Evolutionary conservation across 192 early-diverging fungal genomes (phyloP).

Genomic region (Dissophora ornata): DNA sequence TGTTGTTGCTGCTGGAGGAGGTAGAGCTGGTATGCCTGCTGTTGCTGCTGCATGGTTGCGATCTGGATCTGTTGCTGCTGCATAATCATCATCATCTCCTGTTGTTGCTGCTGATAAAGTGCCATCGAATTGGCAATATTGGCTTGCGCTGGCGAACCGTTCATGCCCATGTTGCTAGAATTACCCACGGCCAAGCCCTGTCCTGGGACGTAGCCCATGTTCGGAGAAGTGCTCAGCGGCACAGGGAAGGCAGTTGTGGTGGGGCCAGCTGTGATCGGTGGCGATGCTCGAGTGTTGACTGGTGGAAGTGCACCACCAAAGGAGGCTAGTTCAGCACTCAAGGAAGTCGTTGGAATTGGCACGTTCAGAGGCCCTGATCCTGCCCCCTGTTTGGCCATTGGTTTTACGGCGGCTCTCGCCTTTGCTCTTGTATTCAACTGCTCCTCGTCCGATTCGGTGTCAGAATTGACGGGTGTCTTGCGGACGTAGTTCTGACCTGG

Average conservation of each 20-base stretch:
- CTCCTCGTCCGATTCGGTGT: slow-evolving; percentile 45
- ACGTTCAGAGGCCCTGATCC: not conserved
- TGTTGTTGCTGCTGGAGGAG: slow-evolving; percentile 48
- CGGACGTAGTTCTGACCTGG: slow-evolving; percentile 51
- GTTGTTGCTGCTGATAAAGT: slow-evolving; percentile 47
- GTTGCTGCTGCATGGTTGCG: slow-evolving; percentile 52
- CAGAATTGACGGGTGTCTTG: slow-evolving; percentile 43
- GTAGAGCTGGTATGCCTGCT: slow-evolving; percentile 38
- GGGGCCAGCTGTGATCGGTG: too few species aligned
- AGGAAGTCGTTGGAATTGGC: not conserved
- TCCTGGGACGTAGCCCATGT: not conserved
- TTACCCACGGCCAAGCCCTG: slow-evolving; percentile 12
- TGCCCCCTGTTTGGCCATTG: not conserved
- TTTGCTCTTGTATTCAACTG: not conserved
- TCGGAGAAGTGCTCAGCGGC: not conserved
- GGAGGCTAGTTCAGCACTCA: not conserved
- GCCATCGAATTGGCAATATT: slow-evolving; percentile 39
- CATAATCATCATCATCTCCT: slow-evolving; percentile 52
- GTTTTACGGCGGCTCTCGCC: not conserved
- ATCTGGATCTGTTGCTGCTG: slow-evolving; percentile 54
- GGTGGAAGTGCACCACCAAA: not conserved
- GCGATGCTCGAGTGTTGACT: not conserved
- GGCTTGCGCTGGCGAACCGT: not conserved
- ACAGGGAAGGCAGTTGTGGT: not conserved
- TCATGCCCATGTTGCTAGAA: slow-evolving; percentile 11